Evolutionary conservation across 108 stramenopile genomes (phyloP), one percentile per base, ranked within the genome.

Genomic region (Aureococcus anophagefferens): DNA sequence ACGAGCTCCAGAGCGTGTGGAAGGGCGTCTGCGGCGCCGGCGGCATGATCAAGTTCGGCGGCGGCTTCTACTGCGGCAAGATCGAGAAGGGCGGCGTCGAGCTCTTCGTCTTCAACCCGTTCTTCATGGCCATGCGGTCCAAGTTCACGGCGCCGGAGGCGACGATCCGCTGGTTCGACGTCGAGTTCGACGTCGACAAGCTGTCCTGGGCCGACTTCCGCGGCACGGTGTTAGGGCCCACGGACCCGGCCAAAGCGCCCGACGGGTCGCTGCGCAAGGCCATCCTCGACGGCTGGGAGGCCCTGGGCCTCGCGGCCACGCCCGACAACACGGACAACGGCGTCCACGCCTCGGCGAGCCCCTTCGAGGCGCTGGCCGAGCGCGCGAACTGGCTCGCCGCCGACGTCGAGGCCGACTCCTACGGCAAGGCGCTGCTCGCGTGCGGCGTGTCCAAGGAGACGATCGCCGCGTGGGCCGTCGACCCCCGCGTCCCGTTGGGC

Each of bases 51-150:
- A 79, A 79, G 75, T 79, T 79, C 46, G 78, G 78, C 62, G 78
- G 78, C 62, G 78, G 78, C 72, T 74, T 74, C 31, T 78, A 78
- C 77, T 74, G 73, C 69, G 77, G 77, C 67, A 36, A 71, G 74
- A 7, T 79, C 40, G 69, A 75, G 31, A 37, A 36, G 51, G 51
- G 51, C 51, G 37, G 37, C 37, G 37, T 4, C 62, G 70, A 30
- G 30, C 28, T 69, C 51, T 74, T 32, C 65, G 67, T 68, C 51
- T 69, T 78, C 65, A 78, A 78, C 69, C 62, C 44, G 17, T 78
- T 78, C 35, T 78, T 74, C 74, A 73, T 69, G 72, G 59, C n/a
- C 29, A 78, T 78, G 77, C 73, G 77, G 35, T 25, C 45, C 65
- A 45, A 45, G 17, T 78, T 46, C 65, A 72, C 72, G 28, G 35